phyloP scores from a whole-genome alignment of 2,329 filamentous ascomycete genomes.

The Phialocephala subalpina region DNA sequence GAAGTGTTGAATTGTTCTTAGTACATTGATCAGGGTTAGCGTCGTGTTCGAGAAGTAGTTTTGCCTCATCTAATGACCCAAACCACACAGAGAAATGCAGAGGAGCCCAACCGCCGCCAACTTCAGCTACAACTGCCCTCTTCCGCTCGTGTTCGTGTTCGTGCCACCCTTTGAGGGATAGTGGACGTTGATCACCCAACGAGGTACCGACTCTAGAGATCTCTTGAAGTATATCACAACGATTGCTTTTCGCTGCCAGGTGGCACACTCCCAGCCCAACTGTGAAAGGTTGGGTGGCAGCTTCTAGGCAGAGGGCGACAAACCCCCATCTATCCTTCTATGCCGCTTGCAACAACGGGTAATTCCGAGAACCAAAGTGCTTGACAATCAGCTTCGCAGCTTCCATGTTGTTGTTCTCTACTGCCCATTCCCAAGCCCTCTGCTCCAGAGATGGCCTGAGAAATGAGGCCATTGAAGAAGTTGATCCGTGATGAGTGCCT shows the following conservation, averaged over 20 bases:
- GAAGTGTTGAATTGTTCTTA: not conserved
- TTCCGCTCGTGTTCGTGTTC: not conserved
- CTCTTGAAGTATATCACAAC: not conserved
- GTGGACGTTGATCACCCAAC: not conserved
- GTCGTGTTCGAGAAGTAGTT: not conserved
- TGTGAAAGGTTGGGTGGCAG: not conserved
- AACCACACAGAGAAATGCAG: not conserved
- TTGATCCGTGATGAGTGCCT: not conserved
- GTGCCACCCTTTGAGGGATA: not conserved
- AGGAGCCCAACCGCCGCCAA: not conserved
- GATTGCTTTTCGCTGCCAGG: not conserved
- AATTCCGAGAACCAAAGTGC: not conserved
- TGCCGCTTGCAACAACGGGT: not conserved
- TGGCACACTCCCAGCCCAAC: not conserved
- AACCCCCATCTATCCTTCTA: not conserved
- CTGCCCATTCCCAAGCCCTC: not conserved
- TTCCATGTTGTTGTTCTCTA: not conserved
- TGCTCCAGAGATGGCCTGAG: not conserved
- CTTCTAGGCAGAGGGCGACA: not conserved
- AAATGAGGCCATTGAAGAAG: not conserved
- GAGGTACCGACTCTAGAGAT: not conserved
- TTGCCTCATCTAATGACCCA: not conserved
- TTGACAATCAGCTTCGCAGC: not conserved
- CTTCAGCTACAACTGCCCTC: not conserved
- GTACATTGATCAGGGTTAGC: not conserved